These are phyloP conservation scores for Daldinia eschscholtzii DNA, from an alignment of 2,329 filamentous ascomycete species.

Conservation along the genomic window DNA sequence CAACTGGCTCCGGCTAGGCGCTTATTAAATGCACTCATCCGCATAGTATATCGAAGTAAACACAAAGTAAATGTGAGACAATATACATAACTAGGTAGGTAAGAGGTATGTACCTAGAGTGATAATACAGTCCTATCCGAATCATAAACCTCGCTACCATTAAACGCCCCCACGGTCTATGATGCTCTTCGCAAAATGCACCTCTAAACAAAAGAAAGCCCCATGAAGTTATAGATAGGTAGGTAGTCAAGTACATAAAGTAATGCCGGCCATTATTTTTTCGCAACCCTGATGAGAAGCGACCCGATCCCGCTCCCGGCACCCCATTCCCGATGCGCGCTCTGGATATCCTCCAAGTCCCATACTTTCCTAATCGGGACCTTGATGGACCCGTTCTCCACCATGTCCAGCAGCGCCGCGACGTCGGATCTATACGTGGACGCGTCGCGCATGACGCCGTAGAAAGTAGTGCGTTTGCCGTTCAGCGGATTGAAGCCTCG, in stretches of 20 bases:
- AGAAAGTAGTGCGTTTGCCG: slow-evolving; percentile 54
- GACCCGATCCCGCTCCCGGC: slow-evolving; percentile 54
- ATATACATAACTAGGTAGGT: too few species aligned
- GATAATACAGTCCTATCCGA: neutral
- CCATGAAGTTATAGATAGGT: too few species aligned
- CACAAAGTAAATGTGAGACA: too few species aligned
- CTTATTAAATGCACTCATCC: neutral
- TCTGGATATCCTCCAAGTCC: slow-evolving; percentile 57
- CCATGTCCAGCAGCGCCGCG: slow-evolving; percentile 51
- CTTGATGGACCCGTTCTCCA: slow-evolving; percentile 51
- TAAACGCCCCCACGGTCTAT: neutral
- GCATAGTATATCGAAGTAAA: too few species aligned
- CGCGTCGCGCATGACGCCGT: slow-evolving; percentile 54
- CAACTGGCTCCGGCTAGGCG: neutral
- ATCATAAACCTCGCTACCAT: neutral
- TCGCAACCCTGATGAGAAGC: slow-evolving; percentile 51
- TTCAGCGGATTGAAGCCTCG: slow-evolving; percentile 42
- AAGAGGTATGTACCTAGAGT: neutral
- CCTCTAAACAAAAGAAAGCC: neutral
- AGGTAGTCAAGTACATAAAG: neutral
- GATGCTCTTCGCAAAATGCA: neutral
- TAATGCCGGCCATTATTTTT: neutral
- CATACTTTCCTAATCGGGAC: slow-evolving; percentile 57
- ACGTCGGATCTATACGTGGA: slow-evolving; percentile 52
- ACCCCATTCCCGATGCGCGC: slow-evolving; percentile 56